These are phyloP conservation scores for Trichoderma virens DNA, from an alignment of 495 filamentous ascomycete species.

Conservation along the genomic window DNA sequence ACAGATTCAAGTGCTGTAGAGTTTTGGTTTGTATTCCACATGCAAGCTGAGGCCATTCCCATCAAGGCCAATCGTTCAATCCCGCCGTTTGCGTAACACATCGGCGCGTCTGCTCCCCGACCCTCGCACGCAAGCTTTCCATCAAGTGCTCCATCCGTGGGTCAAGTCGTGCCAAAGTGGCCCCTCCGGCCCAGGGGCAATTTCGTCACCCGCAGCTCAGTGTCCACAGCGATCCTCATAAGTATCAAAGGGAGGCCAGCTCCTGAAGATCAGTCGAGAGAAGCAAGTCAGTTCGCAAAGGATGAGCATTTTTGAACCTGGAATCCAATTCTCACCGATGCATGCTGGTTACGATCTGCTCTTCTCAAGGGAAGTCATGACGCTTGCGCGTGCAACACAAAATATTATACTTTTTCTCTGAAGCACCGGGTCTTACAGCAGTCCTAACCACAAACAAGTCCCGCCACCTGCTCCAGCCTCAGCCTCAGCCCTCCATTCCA, in stretches of 20 bases:
- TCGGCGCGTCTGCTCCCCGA: neutral
- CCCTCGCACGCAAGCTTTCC: neutral
- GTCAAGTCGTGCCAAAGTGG: neutral
- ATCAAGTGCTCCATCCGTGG: neutral
- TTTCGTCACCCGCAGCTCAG: conserved; percentile 1
- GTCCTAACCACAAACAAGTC: too few species aligned
- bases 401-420: too few species aligned
- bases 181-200: neutral
- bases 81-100: neutral
- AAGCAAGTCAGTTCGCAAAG: neutral
- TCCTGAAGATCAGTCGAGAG: neutral
- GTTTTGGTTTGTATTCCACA: too few species aligned
- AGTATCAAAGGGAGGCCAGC: neutral
- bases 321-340: too few species aligned
- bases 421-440: too few species aligned
- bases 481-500: neutral
- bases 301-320: neutral
- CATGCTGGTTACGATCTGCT: too few species aligned
- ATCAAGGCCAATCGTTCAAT: neutral
- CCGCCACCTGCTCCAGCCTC: too few species aligned
- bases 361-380: too few species aligned
- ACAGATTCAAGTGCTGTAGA: neutral
- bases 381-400: too few species aligned
- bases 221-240: neutral
- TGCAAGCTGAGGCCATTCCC: too few species aligned